Percentiles rank a stretch among this genome's conserved stretches.
These are phyloP conservation scores for Didymosphaeria variabile DNA, from an alignment of 2,329 filamentous ascomycete genomes.

Conservation along the genomic window DNA sequence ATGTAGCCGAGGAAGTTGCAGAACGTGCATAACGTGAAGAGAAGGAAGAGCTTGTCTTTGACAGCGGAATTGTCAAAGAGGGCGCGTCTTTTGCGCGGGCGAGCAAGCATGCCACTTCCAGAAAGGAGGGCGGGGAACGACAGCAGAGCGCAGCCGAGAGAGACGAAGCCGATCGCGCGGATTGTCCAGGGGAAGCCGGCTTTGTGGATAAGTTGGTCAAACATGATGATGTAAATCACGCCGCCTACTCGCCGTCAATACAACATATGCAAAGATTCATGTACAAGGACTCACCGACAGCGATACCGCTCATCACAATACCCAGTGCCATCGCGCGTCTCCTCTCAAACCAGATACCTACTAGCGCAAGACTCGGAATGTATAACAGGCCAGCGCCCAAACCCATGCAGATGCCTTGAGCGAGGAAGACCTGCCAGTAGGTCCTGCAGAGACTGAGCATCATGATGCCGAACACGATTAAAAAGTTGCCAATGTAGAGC, in stretches of 20 bases:
- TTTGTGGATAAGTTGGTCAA: conserved; percentile 38
- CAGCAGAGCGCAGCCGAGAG: conserved; percentile 39
- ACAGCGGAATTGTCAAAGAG: conserved; percentile 47
- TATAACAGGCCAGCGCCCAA: conserved; percentile 48
- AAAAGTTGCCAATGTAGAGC: conserved; percentile 57
- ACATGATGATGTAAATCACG: conserved; percentile 49
- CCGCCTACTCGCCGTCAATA: conserved; percentile 38
- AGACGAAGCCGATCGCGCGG: conserved; percentile 46
- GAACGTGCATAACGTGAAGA: conserved; percentile 47
- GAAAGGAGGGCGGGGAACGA: conserved; percentile 48
- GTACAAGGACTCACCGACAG: conserved; percentile 39
- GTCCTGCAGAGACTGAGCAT: conserved; percentile 66
- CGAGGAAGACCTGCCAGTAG: conserved; percentile 64
- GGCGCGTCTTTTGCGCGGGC: conserved; percentile 36
- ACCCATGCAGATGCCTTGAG: conserved; percentile 63
- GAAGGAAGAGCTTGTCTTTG: conserved; percentile 44
- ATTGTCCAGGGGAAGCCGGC: conserved; percentile 49
- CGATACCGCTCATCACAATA: conserved; percentile 50
- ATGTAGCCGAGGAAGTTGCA: conserved; percentile 50
- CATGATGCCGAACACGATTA: conserved; percentile 69
- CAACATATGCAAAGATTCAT: neutral
- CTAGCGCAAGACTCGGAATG: conserved; percentile 48
- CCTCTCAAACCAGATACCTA: conserved; percentile 48
- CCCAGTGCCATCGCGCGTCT: conserved; percentile 47
- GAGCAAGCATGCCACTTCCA: conserved; percentile 39